These are phyloP conservation scores for Solanum paucissectum DNA, from an alignment of 257 asterid genomes.

Conservation along the genomic window DNA sequence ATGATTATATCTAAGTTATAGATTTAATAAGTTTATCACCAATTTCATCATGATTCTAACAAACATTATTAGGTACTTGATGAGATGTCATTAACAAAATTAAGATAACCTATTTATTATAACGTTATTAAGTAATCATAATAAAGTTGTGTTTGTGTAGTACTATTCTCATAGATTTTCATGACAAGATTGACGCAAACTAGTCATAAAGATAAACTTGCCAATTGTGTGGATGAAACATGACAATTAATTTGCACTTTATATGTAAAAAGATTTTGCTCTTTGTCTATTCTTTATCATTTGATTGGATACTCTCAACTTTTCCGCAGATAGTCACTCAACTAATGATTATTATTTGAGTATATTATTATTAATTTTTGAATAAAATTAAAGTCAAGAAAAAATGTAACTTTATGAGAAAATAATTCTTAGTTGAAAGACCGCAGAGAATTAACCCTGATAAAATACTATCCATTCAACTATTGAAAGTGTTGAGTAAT, in stretches of 20 bases:
- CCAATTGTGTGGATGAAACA: neutral
- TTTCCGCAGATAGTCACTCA: neutral
- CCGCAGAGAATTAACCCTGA: neutral
- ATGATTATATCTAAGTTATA: slow-evolving; percentile 4
- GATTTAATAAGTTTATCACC: neutral
- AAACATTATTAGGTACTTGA: slow-evolving; percentile 4
- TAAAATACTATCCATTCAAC: neutral
- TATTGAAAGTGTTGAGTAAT: neutral
- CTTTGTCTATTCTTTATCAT: neutral
- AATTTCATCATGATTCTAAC: slow-evolving; percentile 1
- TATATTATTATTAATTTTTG: too few species aligned
- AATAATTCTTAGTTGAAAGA: neutral
- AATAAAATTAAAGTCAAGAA: too few species aligned
- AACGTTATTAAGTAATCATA: neutral
- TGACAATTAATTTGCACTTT: neutral
- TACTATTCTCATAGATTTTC: neutral
- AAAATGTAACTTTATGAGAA: too few species aligned
- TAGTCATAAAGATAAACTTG: neutral
- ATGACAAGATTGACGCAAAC: slow-evolving; percentile 5
- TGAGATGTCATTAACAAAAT: neutral
- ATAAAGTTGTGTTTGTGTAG: neutral
- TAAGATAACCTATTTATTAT: neutral
- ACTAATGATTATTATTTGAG: too few species aligned
- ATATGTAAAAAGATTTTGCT: neutral
- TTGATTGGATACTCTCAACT: neutral